These are phyloP conservation scores for Somion occarium DNA, from an alignment of 1,284 basidiomycete species.

Conservation along the genomic window DNA sequence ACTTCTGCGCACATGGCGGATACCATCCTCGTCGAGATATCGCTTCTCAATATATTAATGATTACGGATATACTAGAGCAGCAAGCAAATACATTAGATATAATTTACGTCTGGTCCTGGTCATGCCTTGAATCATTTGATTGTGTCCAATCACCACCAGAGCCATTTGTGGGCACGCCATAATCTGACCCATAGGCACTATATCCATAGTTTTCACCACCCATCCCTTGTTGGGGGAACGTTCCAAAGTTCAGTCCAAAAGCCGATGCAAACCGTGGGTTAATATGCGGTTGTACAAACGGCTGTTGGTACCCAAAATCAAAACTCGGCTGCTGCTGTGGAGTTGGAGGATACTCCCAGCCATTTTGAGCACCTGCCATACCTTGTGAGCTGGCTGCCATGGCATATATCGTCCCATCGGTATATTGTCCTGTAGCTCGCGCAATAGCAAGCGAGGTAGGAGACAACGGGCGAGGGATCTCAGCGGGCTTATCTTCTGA, in stretches of 20 bases:
- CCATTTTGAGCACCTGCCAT: not conserved
- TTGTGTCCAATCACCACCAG: not conserved
- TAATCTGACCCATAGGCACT: not conserved
- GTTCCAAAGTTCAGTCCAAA: conserved; percentile 42
- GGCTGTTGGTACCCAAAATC: conserved; percentile 30
- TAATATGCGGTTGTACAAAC: conserved; percentile 75
- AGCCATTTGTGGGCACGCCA: not conserved
- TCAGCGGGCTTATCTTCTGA: conserved; percentile 20
- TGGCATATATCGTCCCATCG: conserved; percentile 19
- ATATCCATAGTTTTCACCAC: not conserved
- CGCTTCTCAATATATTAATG: too few relatives aligned
- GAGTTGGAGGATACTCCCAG: conserved; percentile 10
- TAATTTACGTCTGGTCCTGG: not conserved
- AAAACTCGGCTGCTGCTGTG: conserved; percentile 15
- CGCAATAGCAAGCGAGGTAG: conserved; percentile 44
- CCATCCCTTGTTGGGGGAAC: conserved; percentile 12
- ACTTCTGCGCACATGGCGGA: too few relatives aligned
- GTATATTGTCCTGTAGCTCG: conserved; percentile 39
- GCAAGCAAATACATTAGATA: not conserved
- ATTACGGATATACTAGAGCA: too few relatives aligned
- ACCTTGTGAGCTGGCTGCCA: conserved; percentile 6
- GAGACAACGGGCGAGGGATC: conserved; percentile 33
- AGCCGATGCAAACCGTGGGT: conserved; percentile 62
- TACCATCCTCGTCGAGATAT: too few relatives aligned
- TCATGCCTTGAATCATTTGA: not conserved